Conservation (phyloP, 108 stramenopile genomes). For the Pseudonitzschia pungens region DNA sequence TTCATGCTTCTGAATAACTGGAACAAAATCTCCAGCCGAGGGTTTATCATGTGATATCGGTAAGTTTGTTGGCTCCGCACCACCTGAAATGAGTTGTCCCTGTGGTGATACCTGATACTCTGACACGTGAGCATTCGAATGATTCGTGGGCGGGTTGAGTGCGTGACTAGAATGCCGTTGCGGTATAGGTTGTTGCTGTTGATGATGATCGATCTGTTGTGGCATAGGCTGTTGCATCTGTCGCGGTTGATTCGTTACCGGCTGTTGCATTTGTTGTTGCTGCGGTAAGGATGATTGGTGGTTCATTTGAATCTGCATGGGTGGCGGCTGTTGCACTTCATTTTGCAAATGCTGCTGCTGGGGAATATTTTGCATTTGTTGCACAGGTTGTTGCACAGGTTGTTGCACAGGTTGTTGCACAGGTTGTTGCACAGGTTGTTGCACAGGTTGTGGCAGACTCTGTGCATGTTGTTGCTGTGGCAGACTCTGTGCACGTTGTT, state of each 20-base stretch:
- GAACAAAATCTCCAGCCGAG: too few relatives aligned
- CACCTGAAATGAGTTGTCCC: slow-evolving; percentile 7
- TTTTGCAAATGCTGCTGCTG: slow-evolving; percentile 24
- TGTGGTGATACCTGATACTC: not conserved
- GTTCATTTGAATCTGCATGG: slow-evolving; percentile 4
- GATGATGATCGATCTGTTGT: slow-evolving; percentile 24
- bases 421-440: too few relatives aligned
- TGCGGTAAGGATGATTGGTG: slow-evolving; percentile 7
- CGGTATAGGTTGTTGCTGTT: slow-evolving; percentile 21
- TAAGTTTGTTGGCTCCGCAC: not conserved
- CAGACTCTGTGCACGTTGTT: too few relatives aligned
- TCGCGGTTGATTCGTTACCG: slow-evolving; percentile 21
- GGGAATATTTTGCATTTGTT: slow-evolving; percentile 13
- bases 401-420: slow-evolving; percentile 8
- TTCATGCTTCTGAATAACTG: slow-evolving; percentile 4
- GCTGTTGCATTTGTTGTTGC: too few relatives aligned
- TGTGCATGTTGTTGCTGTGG: too few relatives aligned
- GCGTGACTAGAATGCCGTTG: slow-evolving; percentile 8
- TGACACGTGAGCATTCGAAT: slow-evolving; percentile 2
- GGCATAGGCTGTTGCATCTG: slow-evolving; percentile 37
- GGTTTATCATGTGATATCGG: not conserved
- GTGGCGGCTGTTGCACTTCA: slow-evolving; percentile 1
- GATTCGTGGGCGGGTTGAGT: slow-evolving; percentile 6
- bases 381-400: slow-evolving; percentile 10
- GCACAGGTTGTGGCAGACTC: too few relatives aligned